Evolutionary conservation across 331 rosid species (phyloP), one percentile per base, ranked within the genome.

Genomic region (Malus hybrid): DNA sequence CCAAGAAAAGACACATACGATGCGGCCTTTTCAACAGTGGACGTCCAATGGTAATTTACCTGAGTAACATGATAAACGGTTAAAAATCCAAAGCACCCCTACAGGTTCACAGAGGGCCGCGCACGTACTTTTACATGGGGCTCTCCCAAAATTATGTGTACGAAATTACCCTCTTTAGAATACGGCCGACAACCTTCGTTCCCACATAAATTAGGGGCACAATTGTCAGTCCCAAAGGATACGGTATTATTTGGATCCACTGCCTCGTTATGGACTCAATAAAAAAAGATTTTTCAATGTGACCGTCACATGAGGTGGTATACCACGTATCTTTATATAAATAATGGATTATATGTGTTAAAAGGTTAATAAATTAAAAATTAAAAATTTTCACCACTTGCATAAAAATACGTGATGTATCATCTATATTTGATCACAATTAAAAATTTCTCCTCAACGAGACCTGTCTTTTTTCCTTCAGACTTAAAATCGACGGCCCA

Each of bases 191-290:
- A 9, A 1, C 2, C 12, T 7, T 19, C 22, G 52, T n/a, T 36
- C 6, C 6, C 58, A 12, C 1, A 8, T 26, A 5, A 16, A 69
- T 4, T 39, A 62, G 70, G 92, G 88, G 85, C 5, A 83, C 5
- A 44, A 44, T 34, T 16, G 91, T 78, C 77, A 77, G 68, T 68
- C 10, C 5, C 5, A 72, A 78, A 77, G 69, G 87, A 85, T 85
- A 79, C 52, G 33, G 82, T 63, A 73, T 62, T 60, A 75, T 81
- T 87, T 84, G 70, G 81, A 75, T 82, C 84, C 83, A 20, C 77
- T 65, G 87, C 72, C 75, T 71, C 74, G 73, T 82, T 84, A 79
- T 79, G 89, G 78, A 81, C 65, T 74, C 75, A 63, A 64, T 78
- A 30, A 30, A 30, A 4, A 30, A 4, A 30, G 32, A 30, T 30